Evolutionary conservation across 2,329 filamentous ascomycete species (phyloP).

Genomic region (Penicillium sp.): DNA sequence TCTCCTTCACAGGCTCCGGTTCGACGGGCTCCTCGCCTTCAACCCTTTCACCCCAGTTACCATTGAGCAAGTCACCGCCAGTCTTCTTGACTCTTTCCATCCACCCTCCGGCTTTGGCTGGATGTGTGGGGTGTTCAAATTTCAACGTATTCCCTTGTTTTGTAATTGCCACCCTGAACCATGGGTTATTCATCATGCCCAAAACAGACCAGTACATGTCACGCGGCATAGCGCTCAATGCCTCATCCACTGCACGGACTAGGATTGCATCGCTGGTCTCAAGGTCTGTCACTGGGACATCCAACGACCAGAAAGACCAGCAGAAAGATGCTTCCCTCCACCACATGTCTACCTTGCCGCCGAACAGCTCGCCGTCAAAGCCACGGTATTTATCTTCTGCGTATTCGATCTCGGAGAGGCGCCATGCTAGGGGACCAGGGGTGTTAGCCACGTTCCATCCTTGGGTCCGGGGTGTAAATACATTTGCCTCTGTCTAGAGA

Average conservation of each 20-base stretch:
- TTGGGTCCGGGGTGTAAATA: constrained; percentile 15
- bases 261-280: constrained; percentile 67
- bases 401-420: constrained; percentile 72
- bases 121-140: constrained; percentile 88
- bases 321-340: constrained; percentile 82
- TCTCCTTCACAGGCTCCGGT: constrained; percentile 59
- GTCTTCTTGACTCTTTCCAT: constrained; percentile 86
- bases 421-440: constrained; percentile 55
- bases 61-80: constrained; percentile 76
- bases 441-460: constrained; percentile 9
- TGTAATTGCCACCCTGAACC: constrained; percentile 78
- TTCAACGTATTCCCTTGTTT: constrained; percentile 62
- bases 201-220: constrained; percentile 97
- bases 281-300: constrained; percentile 63
- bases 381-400: constrained; percentile 80
- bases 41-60: constrained; percentile 76
- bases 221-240: constrained; percentile 78
- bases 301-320: constrained; percentile 88
- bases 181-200: constrained; percentile 98
- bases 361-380: constrained; percentile 63
- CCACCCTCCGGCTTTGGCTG: constrained; percentile 78
- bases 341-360: constrained; percentile 73
- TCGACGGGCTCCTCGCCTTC: constrained; percentile 47
- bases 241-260: constrained; percentile 85
- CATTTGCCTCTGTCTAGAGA: constrained; percentile 76